These are phyloP conservation scores for Bombardia bombarda DNA, from an alignment of 495 filamentous ascomycete species.

Conservation along the genomic window DNA sequence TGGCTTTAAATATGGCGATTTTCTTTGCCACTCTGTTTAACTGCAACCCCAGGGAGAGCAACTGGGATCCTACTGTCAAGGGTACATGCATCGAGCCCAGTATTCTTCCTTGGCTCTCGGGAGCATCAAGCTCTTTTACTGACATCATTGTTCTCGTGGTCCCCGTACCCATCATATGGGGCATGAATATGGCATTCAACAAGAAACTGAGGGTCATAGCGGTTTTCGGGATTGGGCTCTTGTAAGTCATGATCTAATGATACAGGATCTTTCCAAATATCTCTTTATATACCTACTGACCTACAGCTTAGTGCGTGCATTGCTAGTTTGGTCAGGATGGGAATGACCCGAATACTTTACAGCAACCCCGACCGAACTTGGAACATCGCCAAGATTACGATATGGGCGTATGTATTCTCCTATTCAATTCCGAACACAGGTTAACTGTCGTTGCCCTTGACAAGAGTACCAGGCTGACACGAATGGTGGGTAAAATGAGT, in stretches of 20 bases:
- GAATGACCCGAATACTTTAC: slow-evolving; percentile 1
- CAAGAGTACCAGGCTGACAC: neutral
- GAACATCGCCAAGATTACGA: slow-evolving; percentile 2
- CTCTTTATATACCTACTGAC: neutral
- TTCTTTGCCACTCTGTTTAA: slow-evolving; percentile 3
- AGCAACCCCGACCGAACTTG: neutral
- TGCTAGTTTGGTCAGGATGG: neutral
- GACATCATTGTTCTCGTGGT: slow-evolving; percentile 2
- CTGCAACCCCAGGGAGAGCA: neutral
- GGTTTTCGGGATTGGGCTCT: slow-evolving; percentile 1
- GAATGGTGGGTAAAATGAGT: neutral
- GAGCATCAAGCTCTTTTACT: neutral
- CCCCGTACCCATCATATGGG: neutral
- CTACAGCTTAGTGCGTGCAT: neutral
- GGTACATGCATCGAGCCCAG: neutral
- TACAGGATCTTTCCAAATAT: neutral
- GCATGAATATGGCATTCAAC: slow-evolving; percentile 2
- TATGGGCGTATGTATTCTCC: slow-evolving; percentile 1
- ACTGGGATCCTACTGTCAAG: slow-evolving; percentile 1
- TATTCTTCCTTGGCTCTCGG: slow-evolving; percentile 2
- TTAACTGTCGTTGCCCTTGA: neutral
- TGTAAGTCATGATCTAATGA: neutral
- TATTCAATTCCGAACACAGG: neutral
- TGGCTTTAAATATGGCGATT: neutral
- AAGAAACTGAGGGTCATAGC: slow-evolving; percentile 3